Percentiles rank a stretch among this genome's conserved stretches.
Conservation (phyloP, 2,329 filamentous ascomycete genomes). For the Bisporella sp. region DNA sequence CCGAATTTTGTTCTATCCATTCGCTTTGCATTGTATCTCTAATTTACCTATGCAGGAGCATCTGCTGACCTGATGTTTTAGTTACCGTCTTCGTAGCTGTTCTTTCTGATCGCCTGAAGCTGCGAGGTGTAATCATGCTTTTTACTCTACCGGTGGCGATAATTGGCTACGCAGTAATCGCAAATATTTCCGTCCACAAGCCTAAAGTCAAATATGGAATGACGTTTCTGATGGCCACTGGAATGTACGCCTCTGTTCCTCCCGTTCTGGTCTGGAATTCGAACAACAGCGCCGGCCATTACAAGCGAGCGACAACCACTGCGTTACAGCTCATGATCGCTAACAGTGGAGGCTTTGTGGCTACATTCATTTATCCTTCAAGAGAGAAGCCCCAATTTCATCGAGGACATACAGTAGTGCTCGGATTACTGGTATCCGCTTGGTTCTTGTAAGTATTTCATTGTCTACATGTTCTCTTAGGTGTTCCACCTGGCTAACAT, state of each 20-base stretch:
- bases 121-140: slow-evolving; percentile 56
- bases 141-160: slow-evolving; percentile 57
- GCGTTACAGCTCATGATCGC: slow-evolving; percentile 60
- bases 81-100: slow-evolving; percentile 51
- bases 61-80: too few species aligned
- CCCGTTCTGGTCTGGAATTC: slow-evolving; percentile 48
- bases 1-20: too few species aligned
- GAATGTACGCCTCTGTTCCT: slow-evolving; percentile 39
- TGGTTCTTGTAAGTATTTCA: slow-evolving; percentile 53
- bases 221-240: slow-evolving; percentile 38
- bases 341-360: slow-evolving; percentile 61
- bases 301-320: slow-evolving; percentile 61
- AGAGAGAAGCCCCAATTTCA: slow-evolving; percentile 50
- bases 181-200: slow-evolving; percentile 37
- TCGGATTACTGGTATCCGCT: slow-evolving; percentile 51
- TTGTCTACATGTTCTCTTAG: not conserved
- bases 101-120: slow-evolving; percentile 51
- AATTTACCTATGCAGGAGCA: too few species aligned
- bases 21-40: too few species aligned
- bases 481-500: not conserved
- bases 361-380: slow-evolving; percentile 55
- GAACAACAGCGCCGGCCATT: slow-evolving; percentile 56
- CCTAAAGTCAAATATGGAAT: slow-evolving; percentile 41
- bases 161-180: slow-evolving; percentile 57
- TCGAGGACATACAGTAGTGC: slow-evolving; percentile 52